Evolutionary conservation across 2,329 filamentous ascomycete species (phyloP), one percentile per base, ranked within the genome.

Genomic region (Dothidotthia symphoricarpi): DNA sequence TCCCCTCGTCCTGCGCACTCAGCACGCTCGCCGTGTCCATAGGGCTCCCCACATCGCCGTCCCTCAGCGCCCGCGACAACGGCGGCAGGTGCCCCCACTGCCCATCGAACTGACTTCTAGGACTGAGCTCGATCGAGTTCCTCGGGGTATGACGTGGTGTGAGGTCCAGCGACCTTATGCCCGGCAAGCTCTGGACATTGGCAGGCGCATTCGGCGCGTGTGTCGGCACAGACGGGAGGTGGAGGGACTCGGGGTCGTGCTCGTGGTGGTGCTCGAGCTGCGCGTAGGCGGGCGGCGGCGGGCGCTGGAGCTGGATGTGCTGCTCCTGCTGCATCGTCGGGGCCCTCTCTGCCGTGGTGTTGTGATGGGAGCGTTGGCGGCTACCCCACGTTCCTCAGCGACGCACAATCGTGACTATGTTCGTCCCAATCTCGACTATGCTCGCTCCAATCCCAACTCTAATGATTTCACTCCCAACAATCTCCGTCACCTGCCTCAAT

Each of bases 81-180:
- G 55, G 46, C 24, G 61, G 53, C 34, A 62, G 42, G 28, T 52
- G 42, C 24, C 53, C 50, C 45, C 59, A 61, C 60, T 61, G 49
- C 3, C 31, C 33, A 13, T 58, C 47, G 15, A 36, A 30, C n/a
- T 48, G 51, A 14, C 33, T 38, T 15, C 55, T 63, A 3, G 64
- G 60, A 35, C 67, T 68, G 17, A 68, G 57, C 26, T 66, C 62
- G 13, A 67, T 59, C 17, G 55, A 52, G 24, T 47, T 49, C 57
- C 45, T 59, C 25, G 57, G 51, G 22, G 43, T 39, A 35, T 57
- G 58, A 17, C 53, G 44, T 28, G 44, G 32, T 17, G 53, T 56
- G 42, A 70, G 63, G 24, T 69, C 62, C 22, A 75, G 66, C 16
- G 70, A 69, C 48, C 64, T 66, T 33, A 75, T 64, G 44, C 70